Evolutionary conservation across 73 alveolate genomes (phyloP).

Genomic region (Paramecium sonneborni): DNA sequence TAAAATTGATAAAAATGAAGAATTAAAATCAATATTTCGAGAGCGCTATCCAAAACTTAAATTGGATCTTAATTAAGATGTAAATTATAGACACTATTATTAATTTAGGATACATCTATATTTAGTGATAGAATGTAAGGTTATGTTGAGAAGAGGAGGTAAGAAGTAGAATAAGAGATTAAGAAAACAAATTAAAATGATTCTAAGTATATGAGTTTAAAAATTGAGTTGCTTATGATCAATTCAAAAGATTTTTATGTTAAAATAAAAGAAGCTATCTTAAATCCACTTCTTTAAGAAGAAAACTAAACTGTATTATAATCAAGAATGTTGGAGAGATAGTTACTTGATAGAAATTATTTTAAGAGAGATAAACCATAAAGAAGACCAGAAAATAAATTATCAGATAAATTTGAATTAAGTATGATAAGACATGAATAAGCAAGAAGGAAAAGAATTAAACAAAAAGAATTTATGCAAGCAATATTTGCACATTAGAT

Average conservation of each 20-base stretch:
- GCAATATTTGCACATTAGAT: slow-evolving; percentile 82
- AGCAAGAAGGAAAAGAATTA: slow-evolving; percentile 80
- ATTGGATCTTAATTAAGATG: slow-evolving; percentile 11
- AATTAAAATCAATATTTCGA: slow-evolving; percentile 21
- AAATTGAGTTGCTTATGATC: not conserved
- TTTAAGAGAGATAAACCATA: slow-evolving; percentile 52
- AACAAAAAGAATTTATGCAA: slow-evolving; percentile 89
- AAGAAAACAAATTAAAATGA: not conserved
- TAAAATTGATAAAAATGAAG: slow-evolving; percentile 60
- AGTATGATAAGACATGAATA: slow-evolving; percentile 33
- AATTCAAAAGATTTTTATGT: not conserved
- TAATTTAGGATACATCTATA: not conserved
- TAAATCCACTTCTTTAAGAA: not conserved
- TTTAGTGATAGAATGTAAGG: not conserved
- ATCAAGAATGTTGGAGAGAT: slow-evolving; percentile 16
- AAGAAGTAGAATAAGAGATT: not conserved
- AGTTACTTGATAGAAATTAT: slow-evolving; percentile 42
- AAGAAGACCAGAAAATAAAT: slow-evolving; percentile 32
- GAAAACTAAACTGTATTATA: not conserved
- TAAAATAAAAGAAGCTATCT: not conserved
- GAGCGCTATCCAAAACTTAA: slow-evolving; percentile 31
- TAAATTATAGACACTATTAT: not conserved
- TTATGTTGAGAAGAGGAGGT: slow-evolving; percentile 31
- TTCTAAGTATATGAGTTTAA: not conserved
- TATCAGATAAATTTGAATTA: slow-evolving; percentile 42